phyloP scores from a whole-genome alignment of 352 stramenopile species.

The Phytophthora podocarpi region DNA sequence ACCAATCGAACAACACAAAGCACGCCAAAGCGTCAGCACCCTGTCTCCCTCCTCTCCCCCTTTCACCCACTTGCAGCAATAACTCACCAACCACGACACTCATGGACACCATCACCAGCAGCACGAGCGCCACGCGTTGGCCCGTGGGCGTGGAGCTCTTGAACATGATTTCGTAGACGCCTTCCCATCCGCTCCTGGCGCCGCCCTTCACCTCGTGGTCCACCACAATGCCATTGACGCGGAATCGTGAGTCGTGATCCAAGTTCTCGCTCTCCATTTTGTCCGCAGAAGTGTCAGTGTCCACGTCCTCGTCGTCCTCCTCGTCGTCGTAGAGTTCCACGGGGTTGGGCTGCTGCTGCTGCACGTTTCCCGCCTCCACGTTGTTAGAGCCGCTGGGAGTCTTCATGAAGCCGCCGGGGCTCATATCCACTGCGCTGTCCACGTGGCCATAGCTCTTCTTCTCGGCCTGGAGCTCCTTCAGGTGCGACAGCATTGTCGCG shows the following conservation, averaged over 20 bases:
- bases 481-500: slow-evolving; percentile 37
- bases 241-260: slow-evolving; percentile 56
- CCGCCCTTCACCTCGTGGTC: slow-evolving; percentile 75
- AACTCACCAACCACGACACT: slow-evolving; percentile 68
- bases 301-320: slow-evolving; percentile 28
- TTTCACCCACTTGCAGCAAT: neutral
- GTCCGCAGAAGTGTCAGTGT: slow-evolving; percentile 23
- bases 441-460: slow-evolving; percentile 49
- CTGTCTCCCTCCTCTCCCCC: neutral
- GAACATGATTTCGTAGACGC: slow-evolving; percentile 77
- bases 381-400: slow-evolving; percentile 33
- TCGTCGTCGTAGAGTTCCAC: slow-evolving; percentile 17
- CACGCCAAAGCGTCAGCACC: slow-evolving; percentile 1
- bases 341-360: slow-evolving; percentile 25
- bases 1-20: slow-evolving; percentile 36
- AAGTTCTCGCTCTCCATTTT: slow-evolving; percentile 25
- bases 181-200: slow-evolving; percentile 48
- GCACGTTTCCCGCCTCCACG: slow-evolving; percentile 36
- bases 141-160: slow-evolving; percentile 62
- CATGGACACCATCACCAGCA: slow-evolving; percentile 75
- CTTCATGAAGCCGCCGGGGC: slow-evolving; percentile 37
- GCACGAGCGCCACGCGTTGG: slow-evolving; percentile 57
- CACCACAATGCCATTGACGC: slow-evolving; percentile 79
- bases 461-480: slow-evolving; percentile 62
- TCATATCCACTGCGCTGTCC: slow-evolving; percentile 57